Evolutionary conservation across 73 alveolate species (phyloP), one percentile per base, ranked within the genome.

Genomic region (Paramecium caudatum): DNA sequence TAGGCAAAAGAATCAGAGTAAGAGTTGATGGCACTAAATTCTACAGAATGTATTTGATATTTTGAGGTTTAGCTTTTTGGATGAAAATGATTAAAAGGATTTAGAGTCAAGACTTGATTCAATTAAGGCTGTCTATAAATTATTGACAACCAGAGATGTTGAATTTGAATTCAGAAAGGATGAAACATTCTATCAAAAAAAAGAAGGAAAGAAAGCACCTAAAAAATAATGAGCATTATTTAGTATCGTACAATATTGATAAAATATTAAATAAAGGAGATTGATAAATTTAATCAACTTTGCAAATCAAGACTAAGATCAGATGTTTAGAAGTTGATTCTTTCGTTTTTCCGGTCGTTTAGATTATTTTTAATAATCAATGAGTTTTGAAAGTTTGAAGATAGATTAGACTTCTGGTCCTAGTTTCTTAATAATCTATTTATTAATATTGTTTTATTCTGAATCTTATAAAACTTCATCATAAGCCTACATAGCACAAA

Each of bases 1-100:
- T 86, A 25, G 93, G 93, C 21, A 86, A 50, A 78, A 86, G 93
- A 86, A 86, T 68, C 39, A 86, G 93, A 86, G 93, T 78, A 12
- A 61, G 93, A 86, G 81, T 86, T 55, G 91, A 83, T 19, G 91
- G 91, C n/a, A 21, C 91, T 17, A 37, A 48, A 39, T 83, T 83
- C 86, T 83, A 83, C 82, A 83, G 91, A 83, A 61, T 83, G 91
- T 83, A 83, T 10, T 48, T 12, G 36, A 30, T 23, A 74, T 74
- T 16, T 74, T 74, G 4, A 63, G 3, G 9, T 0, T 55, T 55
- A 74, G 88, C 68, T 74, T 74, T 37, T 37, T 74, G 41, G 88
- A 74, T 39, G 68, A 74, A 17, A 33, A 74, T 37, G 88, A 74
- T 17, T 19, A 74, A 43, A 43, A 74, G 9, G 61, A 39, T 0